These are phyloP conservation scores for Candida sanyaensis DNA, from an alignment of 1,139 yeast species.

Conservation along the genomic window DNA sequence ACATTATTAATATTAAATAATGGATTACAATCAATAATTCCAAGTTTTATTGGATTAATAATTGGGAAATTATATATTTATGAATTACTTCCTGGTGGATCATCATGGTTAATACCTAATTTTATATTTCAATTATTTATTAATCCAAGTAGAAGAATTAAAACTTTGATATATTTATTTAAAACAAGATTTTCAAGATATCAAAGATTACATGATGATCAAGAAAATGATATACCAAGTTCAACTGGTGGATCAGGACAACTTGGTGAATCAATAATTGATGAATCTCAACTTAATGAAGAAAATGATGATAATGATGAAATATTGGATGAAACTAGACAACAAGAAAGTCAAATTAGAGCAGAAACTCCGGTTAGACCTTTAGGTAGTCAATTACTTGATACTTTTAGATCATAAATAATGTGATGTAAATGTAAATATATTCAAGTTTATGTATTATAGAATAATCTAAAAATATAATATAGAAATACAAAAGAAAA, in stretches of 20 bases:
- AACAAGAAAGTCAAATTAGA: conserved; percentile 31
- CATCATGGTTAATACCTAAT: conserved; percentile 50
- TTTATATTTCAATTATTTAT: conserved; percentile 25
- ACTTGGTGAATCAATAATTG: background rate
- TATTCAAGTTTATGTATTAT: conserved; percentile 19
- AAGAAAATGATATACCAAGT: conserved; percentile 11
- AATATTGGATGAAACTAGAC: conserved; percentile 23
- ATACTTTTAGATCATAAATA: conserved; percentile 55
- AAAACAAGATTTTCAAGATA: conserved; percentile 12
- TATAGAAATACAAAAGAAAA: background rate
- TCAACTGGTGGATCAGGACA: background rate
- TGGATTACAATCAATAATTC: conserved; percentile 52
- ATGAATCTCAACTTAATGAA: conserved; percentile 7
- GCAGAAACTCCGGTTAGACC: conserved; percentile 63
- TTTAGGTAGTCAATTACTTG: conserved; percentile 57
- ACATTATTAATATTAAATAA: conserved; percentile 55
- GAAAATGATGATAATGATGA: conserved; percentile 26
- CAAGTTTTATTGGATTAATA: conserved; percentile 57
- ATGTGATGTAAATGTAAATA: too few species aligned
- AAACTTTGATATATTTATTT: conserved; percentile 4
- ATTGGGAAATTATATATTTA: conserved; percentile 58
- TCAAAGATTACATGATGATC: conserved; percentile 17
- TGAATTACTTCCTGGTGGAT: conserved; percentile 63
- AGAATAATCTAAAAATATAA: background rate
- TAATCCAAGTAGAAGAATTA: conserved; percentile 22